Evolutionary conservation across 495 filamentous ascomycete species (phyloP), one percentile per base, ranked within the genome.

Genomic region (Terfezia claveryi): DNA sequence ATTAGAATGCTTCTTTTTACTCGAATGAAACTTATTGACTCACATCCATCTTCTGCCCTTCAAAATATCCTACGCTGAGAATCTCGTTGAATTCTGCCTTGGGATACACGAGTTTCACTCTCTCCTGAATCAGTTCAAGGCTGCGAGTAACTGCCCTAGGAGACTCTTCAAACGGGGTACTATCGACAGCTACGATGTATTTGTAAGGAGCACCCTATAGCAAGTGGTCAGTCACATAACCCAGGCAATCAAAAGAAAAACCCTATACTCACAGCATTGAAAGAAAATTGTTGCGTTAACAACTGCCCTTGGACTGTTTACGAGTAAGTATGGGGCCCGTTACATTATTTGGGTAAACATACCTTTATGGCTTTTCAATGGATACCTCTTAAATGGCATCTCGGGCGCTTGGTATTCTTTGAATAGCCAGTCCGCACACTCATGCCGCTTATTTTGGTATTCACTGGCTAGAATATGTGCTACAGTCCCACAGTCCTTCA

Each of bases 201-300:
- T 92, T 88, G 63, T 94, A 93, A 0, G 80, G 80, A 53, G 83
- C 82, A 0, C 87, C 87, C 79, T 87, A 58, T 36, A 56, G 20
- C n/a, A 53, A 23, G 54, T 32, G 27, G 27, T 63, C 38, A 66
- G 57, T 37, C 46, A 59, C 53, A 16, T 49, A 38, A 5, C 16
- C 23, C 52, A 37, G 53, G 12, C 44, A 0, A 41, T 36, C 17
- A 23, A n/a, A 23, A 51, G 0, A 23, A n/a, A 23, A 51, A 0
- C 36, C 14, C 23, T 11, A 36, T 5, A 67, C 79, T 68, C 68
- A 86, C 82, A 66, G 76, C 84, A 65, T 89, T 92, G 10, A 74
- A 74, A 1, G 76, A 71, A 63, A 81, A 92, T 55, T 88, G 83
- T 0, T 72, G 67, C 0, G 80, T 84, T 8, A 80, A 59, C 0